Conservation (phyloP, 768 basidiomycete species). For the Macrocybe gigantea region DNA sequence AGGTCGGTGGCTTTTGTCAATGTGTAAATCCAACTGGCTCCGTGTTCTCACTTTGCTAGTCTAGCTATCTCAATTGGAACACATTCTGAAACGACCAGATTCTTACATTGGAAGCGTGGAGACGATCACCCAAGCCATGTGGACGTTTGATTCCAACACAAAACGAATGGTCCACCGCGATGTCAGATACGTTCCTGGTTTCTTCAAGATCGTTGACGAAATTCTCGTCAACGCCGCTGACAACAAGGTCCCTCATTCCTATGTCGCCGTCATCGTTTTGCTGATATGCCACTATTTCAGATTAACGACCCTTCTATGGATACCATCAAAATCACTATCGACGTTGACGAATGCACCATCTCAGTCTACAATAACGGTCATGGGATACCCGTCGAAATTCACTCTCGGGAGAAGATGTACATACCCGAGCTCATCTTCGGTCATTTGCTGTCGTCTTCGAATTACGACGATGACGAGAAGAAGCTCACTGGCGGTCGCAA, state of each 20-base stretch:
- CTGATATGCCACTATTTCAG: conserved; percentile 31
- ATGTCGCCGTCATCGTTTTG: not conserved
- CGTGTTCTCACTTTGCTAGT: conserved; percentile 1
- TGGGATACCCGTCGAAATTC: conserved; percentile 96
- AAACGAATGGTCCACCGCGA: conserved; percentile 83
- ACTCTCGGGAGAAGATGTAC: conserved; percentile 87
- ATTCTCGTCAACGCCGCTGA: conserved; percentile 99
- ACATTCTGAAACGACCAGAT: conserved; percentile 87
- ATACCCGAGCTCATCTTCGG: conserved; percentile 98
- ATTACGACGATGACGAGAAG: conserved; percentile 99
- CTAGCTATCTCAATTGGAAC: conserved; percentile 92
- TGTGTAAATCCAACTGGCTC: not conserved
- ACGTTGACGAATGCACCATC: conserved; percentile 78
- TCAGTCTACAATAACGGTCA: conserved; percentile 94
- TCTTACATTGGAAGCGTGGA: conserved; percentile 97
- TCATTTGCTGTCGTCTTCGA: conserved; percentile 87
- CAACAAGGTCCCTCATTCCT: conserved; percentile 70
- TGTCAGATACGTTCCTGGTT: conserved; percentile 91
- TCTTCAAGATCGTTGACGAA: conserved; percentile 99
- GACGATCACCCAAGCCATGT: conserved; percentile 79
- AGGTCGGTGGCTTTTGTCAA: conserved; percentile 42
- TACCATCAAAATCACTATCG: conserved; percentile 81
- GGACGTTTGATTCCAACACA: conserved; percentile 84
- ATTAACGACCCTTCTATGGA: conserved; percentile 93
- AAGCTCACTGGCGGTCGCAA: conserved; percentile 98